These are phyloP conservation scores for Neoscytalidium dimidiatum DNA, from an alignment of 2,329 filamentous ascomycete species.

Conservation along the genomic window DNA sequence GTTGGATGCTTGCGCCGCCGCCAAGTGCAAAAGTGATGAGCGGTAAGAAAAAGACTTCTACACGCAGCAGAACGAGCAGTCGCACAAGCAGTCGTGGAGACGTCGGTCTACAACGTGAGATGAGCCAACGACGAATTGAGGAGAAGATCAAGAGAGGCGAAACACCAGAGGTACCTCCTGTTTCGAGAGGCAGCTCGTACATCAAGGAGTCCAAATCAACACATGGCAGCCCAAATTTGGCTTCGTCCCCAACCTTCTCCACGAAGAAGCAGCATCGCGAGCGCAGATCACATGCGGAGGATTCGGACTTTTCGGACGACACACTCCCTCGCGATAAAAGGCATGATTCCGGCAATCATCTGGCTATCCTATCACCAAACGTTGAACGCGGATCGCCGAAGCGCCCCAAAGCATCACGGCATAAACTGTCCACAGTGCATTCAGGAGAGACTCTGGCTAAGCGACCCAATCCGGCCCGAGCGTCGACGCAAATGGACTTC, in stretches of 20 bases:
- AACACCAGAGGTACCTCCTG: slow-evolving; percentile 35
- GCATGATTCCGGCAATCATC: slow-evolving; percentile 22
- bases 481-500: slow-evolving; percentile 24
- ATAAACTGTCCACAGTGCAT: slow-evolving; percentile 36
- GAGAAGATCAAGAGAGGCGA: slow-evolving; percentile 38
- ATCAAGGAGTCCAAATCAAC: slow-evolving; percentile 29
- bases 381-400: slow-evolving; percentile 25
- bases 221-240: slow-evolving; percentile 27
- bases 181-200: slow-evolving; percentile 40
- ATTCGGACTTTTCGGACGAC: slow-evolving; percentile 29
- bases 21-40: slow-evolving; percentile 91
- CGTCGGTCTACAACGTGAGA: slow-evolving; percentile 38
- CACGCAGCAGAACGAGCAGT: slow-evolving; percentile 59
- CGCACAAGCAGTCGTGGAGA: slow-evolving; percentile 43
- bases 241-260: slow-evolving; percentile 25
- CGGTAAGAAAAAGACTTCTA: slow-evolving; percentile 66
- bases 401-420: slow-evolving; percentile 30
- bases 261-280: slow-evolving; percentile 32
- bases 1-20: slow-evolving; percentile 92
- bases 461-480: slow-evolving; percentile 22
- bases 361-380: slow-evolving; percentile 18
- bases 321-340: slow-evolving; percentile 22
- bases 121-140: slow-evolving; percentile 40
- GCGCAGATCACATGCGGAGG: slow-evolving; percentile 26
- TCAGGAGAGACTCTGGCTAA: slow-evolving; percentile 25